Evolutionary conservation across 1,284 basidiomycete species (phyloP).

Genomic region (Cutaneotrichosporon daszewskae): DNA sequence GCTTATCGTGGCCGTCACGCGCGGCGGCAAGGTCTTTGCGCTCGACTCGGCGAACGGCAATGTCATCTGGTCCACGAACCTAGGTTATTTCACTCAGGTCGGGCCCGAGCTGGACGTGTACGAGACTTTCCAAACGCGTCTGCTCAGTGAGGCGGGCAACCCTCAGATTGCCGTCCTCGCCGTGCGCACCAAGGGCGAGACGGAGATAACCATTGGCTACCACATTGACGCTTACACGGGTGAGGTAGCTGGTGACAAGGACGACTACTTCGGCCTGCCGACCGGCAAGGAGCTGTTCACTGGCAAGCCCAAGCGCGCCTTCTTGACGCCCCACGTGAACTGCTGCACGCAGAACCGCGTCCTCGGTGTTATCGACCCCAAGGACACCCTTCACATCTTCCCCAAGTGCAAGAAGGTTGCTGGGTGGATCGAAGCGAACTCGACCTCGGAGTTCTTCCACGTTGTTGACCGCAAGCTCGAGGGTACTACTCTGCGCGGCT

Average conservation of each 20-base stretch:
- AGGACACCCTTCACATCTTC: conserved; percentile 38
- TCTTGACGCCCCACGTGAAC: conserved; percentile 40
- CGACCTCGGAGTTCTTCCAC: conserved; percentile 31
- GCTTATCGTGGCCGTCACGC: conserved; percentile 67
- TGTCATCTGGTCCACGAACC: conserved; percentile 67
- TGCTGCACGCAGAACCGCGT: conserved; percentile 38
- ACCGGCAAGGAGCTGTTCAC: conserved; percentile 32
- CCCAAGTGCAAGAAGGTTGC: conserved; percentile 44
- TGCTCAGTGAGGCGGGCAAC: conserved; percentile 28
- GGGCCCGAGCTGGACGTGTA: conserved; percentile 33
- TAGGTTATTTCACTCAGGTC: conserved; percentile 32
- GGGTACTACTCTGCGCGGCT: conserved; percentile 17
- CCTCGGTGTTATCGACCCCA: conserved; percentile 35
- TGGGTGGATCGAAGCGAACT: conserved; percentile 24
- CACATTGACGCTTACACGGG: conserved; percentile 75
- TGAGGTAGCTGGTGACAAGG: conserved; percentile 43
- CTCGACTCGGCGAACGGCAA: conserved; percentile 72
- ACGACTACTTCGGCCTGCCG: conserved; percentile 23
- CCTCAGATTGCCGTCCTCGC: conserved; percentile 41
- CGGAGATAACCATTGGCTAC: conserved; percentile 58
- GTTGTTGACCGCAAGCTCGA: conserved; percentile 15
- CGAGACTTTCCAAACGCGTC: conserved; percentile 34
- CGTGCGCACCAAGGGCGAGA: conserved; percentile 6
- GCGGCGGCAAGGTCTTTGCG: conserved; percentile 71
- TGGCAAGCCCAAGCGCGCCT: conserved; percentile 29